phyloP scores from a whole-genome alignment of 129 eudicot genomes.

The Artemisia tridentata region DNA sequence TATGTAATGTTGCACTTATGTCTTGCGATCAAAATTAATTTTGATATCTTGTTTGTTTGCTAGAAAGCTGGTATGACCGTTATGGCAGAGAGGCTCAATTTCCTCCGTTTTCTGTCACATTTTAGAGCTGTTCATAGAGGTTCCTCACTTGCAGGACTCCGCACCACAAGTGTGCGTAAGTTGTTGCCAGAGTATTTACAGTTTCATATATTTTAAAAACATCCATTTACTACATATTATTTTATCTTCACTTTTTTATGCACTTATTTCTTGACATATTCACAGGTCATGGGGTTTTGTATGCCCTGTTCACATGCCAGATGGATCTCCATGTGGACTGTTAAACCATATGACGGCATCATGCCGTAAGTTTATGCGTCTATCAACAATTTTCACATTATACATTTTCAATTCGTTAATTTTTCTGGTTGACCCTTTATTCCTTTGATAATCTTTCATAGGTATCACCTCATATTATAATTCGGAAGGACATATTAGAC shows the following conservation, averaged over 20 bases:
- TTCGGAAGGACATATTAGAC: conserved; percentile 61
- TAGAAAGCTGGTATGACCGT: conserved; percentile 93
- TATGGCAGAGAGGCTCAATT: conserved; percentile 83
- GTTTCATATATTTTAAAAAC: neutral
- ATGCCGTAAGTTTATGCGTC: conserved; percentile 66
- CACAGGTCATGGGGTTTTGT: conserved; percentile 94
- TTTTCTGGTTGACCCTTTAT: neutral
- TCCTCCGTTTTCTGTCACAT: conserved; percentile 78
- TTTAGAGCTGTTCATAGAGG: conserved; percentile 98
- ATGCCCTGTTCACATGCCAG: conserved; percentile 99
- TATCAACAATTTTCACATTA: neutral
- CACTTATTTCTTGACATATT: conserved; percentile 4
- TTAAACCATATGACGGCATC: conserved; percentile 80
- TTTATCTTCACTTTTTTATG: neutral
- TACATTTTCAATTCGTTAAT: neutral
- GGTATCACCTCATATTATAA: conserved; percentile 84
- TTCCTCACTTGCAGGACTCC: conserved; percentile 87
- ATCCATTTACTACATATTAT: neutral
- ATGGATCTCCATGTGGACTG: conserved; percentile 96
- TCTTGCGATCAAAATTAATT: neutral
- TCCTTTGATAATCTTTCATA: conserved; percentile 20
- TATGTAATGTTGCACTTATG: too few relatives aligned
- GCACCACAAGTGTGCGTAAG: conserved; percentile 94
- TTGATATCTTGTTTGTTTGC: conserved; percentile 2
- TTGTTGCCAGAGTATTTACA: conserved; percentile 91